Conservation (phyloP, 257 asterid genomes). For the Solanum gracilifrons region DNA sequence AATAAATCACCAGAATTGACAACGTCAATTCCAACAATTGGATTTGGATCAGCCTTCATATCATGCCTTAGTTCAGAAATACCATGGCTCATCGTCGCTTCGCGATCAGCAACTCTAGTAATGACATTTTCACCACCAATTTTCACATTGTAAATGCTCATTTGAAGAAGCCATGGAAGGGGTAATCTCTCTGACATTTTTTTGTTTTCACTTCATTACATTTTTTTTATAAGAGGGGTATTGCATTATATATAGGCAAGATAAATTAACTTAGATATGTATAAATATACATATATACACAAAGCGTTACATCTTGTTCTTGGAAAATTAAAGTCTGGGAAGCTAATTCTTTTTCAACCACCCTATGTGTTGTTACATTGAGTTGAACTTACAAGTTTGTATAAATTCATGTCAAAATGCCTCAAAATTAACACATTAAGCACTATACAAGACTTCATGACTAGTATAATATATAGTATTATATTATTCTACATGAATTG, state of each 20-base stretch:
- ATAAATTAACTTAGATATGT: not conserved
- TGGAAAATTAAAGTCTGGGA: not conserved
- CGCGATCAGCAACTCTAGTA: not conserved
- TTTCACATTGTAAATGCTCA: not conserved
- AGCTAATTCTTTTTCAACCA: not conserved
- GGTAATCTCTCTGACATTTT: not conserved
- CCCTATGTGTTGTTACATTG: not conserved
- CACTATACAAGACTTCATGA: not conserved
- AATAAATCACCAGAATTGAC: not conserved
- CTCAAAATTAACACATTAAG: not conserved
- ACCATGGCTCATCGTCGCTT: not conserved
- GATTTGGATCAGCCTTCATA: not conserved
- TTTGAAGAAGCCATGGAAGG: not conserved
- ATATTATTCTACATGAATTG: not conserved
- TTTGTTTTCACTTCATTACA: not conserved
- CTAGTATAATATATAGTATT: not conserved
- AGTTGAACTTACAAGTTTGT: not conserved
- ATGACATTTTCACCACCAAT: not conserved
- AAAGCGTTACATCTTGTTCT: not conserved
- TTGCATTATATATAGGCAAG: not conserved
- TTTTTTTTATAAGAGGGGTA: not conserved
- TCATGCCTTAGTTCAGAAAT: not conserved
- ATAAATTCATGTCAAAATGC: not conserved
- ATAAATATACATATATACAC: not conserved
- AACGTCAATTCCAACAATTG: not conserved